Conservation (phyloP, 106 monocot species). For the Dendrobium catenatum region DNA sequence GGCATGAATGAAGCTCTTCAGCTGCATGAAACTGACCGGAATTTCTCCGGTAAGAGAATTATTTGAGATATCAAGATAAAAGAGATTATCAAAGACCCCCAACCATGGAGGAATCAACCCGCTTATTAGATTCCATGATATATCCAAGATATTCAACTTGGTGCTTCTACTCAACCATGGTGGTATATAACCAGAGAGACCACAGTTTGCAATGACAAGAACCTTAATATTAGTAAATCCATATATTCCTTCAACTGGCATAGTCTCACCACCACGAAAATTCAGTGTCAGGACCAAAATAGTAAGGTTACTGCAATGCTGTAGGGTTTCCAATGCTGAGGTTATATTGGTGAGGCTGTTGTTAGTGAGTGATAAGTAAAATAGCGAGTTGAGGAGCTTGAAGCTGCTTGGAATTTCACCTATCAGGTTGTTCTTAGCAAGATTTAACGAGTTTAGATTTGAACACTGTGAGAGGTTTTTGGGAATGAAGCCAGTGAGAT, state of each 20-base stretch:
- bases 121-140: constrained; percentile 45
- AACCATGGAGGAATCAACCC: constrained; percentile 49
- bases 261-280: constrained; percentile 28
- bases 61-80: constrained; percentile 59
- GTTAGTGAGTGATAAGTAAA: constrained; percentile 37
- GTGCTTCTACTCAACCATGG: constrained; percentile 27
- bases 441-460: constrained; percentile 35
- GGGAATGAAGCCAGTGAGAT: constrained; percentile 42
- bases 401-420: constrained; percentile 53
- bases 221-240: constrained; percentile 37
- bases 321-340: constrained; percentile 29
- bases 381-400: constrained; percentile 25
- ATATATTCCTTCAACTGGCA: constrained; percentile 27
- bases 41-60: constrained; percentile 47
- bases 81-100: constrained; percentile 26
- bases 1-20: constrained; percentile 19
- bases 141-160: constrained; percentile 35
- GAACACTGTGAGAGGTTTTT: constrained; percentile 21
- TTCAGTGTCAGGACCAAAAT: constrained; percentile 50
- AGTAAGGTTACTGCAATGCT: constrained; percentile 40
- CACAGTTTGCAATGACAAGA: constrained; percentile 50
- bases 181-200: constrained; percentile 34
- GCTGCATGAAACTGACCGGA: constrained; percentile 24
- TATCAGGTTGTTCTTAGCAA: constrained; percentile 40
- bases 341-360: constrained; percentile 50